A percentile compares a stretch with the other conserved stretches of the same genome.
Evolutionary conservation across 345 rosid species (phyloP).

Genomic region (Stellera chamaejasme): DNA sequence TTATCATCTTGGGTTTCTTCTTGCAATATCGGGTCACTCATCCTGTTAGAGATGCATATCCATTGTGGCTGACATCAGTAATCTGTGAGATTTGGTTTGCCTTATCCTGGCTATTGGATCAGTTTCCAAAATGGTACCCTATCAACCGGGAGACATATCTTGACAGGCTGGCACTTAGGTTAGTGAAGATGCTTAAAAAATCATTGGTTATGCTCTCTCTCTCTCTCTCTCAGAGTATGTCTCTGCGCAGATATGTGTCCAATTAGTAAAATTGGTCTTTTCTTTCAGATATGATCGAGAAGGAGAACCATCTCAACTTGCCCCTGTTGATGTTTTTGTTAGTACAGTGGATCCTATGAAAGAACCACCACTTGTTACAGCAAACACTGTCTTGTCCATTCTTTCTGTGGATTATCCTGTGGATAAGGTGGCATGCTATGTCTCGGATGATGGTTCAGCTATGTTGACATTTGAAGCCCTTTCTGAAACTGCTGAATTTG

Average conservation of each 20-base stretch:
- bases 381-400: slow-evolving; percentile 96
- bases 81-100: slow-evolving; percentile 99
- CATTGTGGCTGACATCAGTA: slow-evolving; percentile 89
- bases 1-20: slow-evolving; percentile 97
- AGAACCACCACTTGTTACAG: slow-evolving; percentile 96
- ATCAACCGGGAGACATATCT: slow-evolving; percentile 95
- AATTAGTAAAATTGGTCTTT: not conserved
- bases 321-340: slow-evolving; percentile 95
- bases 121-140: slow-evolving; percentile 98
- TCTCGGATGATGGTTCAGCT: slow-evolving; percentile 99
- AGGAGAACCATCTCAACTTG: slow-evolving; percentile 92
- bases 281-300: slow-evolving; percentile 82
- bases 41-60: slow-evolving; percentile 90
- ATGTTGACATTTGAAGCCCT: slow-evolving; percentile 98
- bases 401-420: slow-evolving; percentile 98
- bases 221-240: no score
- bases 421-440: slow-evolving; percentile 98
- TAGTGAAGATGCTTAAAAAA: slow-evolving; percentile 13
- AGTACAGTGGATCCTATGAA: slow-evolving; percentile 99
- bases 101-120: slow-evolving; percentile 97
- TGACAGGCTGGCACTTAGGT: slow-evolving; percentile 92
- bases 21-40: slow-evolving; percentile 94
- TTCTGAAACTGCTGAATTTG: slow-evolving; percentile 98
- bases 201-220: not conserved
- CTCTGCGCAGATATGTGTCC: no score